Evolutionary conservation across 345 rosid genomes (phyloP), one percentile per base, ranked within the genome.

Genomic region (Acer campestre): DNA sequence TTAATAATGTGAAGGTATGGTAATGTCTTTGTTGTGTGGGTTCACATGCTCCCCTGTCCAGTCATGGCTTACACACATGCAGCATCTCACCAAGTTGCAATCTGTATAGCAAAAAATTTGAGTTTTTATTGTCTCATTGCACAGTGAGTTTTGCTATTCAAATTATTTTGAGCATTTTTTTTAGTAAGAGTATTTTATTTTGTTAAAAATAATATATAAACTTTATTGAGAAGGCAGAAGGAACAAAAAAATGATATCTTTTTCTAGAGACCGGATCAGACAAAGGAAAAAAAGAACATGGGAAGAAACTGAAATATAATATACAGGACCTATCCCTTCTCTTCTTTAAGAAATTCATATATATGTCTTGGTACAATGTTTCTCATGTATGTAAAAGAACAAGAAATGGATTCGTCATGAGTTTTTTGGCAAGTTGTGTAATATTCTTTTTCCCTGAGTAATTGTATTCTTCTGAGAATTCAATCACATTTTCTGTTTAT

Each of bases 1-100:
- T 97, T 61, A 87, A 84, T 80, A 72, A 61, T 78, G 89, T 93
- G 78, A 93, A 89, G 98, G 99, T 97, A 86, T 67, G 72, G 17
- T 70, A 0, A 68, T 35, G 9, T 35, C 20, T 74, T 71, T 16
- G 1, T n/a, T 42, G 59, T 46, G 13, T 61, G 53, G 73, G 31
- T 29, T 29, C 72, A 55, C 63, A 13, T 63, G 68, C 56, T 18
- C 65, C 44, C 23, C 31, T 38, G 16, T 13, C 31, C 29, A 12
- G n/a, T 38, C 13, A 46, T 46, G 49, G 49, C 3, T 46, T 46
- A 46, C 3, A 46, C 10, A 46, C 22, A 59, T 18, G 63, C 63
- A 7, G 27, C 63, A 59, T 59, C 6, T 20, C 63, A 59, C 25
- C 27, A 59, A 18, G 62, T 20, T 56, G 55, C 55, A 49, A 56